Evolutionary conservation across 2,329 filamentous ascomycete genomes (phyloP).

Genomic region (Penicillium sp.): DNA sequence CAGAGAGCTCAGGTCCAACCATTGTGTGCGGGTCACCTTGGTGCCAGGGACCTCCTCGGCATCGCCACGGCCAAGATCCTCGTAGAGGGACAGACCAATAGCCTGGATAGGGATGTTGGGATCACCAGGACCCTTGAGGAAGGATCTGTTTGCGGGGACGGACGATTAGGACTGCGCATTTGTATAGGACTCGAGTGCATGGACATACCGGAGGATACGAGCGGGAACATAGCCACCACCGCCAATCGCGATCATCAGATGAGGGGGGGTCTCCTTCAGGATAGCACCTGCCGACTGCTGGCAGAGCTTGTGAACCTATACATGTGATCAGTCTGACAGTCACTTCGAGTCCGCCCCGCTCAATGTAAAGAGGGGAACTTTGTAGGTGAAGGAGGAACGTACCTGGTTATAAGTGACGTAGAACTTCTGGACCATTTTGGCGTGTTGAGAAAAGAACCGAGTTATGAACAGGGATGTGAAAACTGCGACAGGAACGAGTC

Average conservation of each 20-base stretch:
- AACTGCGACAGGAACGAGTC: background rate
- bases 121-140: conserved; percentile 82
- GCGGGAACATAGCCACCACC: conserved; percentile 97
- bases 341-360: background rate
- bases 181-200: background rate
- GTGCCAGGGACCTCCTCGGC: conserved; percentile 78
- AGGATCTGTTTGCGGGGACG: conserved; percentile 59
- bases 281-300: conserved; percentile 80
- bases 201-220: conserved; percentile 75
- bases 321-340: background rate
- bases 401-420: conserved; percentile 94
- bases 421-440: conserved; percentile 76
- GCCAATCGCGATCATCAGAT: conserved; percentile 98
- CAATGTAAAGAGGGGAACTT: background rate
- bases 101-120: conserved; percentile 99
- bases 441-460: conserved; percentile 3
- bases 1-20: conserved; percentile 86
- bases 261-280: conserved; percentile 81
- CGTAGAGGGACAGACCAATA: conserved; percentile 96
- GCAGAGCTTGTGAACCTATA: conserved; percentile 94
- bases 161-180: background rate
- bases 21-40: conserved; percentile 96
- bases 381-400: conserved; percentile 34
- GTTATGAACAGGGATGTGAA: background rate
- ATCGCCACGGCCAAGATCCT: conserved; percentile 67